Conservation (phyloP, 2,329 filamentous ascomycete genomes). For the Ceratocystis smalleyi region DNA sequence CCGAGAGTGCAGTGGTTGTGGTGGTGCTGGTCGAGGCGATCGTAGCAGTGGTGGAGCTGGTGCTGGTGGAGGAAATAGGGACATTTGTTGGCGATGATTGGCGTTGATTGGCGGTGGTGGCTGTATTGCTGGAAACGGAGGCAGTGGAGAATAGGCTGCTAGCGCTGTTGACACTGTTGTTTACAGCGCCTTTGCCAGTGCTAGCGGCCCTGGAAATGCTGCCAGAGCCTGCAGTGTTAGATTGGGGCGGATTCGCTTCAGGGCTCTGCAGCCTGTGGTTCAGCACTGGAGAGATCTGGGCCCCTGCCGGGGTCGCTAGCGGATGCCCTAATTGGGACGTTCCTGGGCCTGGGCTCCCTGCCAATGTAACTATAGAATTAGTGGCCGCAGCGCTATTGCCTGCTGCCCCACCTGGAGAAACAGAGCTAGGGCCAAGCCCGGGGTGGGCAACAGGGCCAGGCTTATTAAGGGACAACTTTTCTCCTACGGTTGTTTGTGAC, state of each 20-base stretch:
- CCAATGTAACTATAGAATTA: neutral
- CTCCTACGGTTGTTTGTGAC: too few relatives aligned
- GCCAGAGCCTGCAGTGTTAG: neutral
- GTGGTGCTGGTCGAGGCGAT: neutral
- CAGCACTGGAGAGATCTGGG: neutral
- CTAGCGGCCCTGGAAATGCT: neutral
- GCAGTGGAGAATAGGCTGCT: neutral
- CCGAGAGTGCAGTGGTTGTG: neutral
- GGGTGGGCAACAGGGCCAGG: neutral
- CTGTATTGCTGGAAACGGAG: neutral
- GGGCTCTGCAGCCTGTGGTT: neutral
- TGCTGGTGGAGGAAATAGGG: slow-evolving; percentile 1
- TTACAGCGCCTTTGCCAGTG: neutral
- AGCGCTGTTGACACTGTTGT: neutral
- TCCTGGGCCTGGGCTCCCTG: neutral
- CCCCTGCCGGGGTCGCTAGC: neutral
- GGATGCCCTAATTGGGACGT: neutral
- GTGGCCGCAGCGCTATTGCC: neutral
- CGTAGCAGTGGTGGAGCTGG: neutral
- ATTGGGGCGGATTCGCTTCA: neutral
- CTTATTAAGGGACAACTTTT: too few relatives aligned
- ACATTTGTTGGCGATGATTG: neutral
- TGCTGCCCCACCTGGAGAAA: neutral
- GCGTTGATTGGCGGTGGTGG: neutral
- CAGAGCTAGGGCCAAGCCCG: neutral